phyloP scores from a whole-genome alignment of 2,329 filamentous ascomycete species.

The Xylariaceae sp. region DNA sequence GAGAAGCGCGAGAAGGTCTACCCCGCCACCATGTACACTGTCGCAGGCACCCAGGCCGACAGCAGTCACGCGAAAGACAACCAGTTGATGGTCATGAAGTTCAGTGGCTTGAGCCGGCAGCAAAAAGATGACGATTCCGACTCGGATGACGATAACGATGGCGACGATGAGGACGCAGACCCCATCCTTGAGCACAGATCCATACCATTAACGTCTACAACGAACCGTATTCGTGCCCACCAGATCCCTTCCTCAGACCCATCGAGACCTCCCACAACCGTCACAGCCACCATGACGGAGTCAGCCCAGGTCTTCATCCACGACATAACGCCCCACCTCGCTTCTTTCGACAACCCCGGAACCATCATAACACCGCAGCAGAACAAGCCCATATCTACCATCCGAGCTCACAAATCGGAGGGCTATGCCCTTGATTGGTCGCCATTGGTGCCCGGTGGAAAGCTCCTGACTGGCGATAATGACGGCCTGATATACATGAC shows the following conservation, averaged over 20 bases:
- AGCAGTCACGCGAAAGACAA: constrained; percentile 72
- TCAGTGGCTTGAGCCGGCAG: constrained; percentile 86
- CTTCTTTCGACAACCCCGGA: constrained; percentile 85
- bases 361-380: constrained; percentile 73
- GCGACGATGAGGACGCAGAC: constrained; percentile 73
- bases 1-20: constrained; percentile 81
- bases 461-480: constrained; percentile 87
- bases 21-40: constrained; percentile 90
- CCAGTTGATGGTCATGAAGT: constrained; percentile 91
- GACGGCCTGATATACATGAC: constrained; percentile 85
- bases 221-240: constrained; percentile 87
- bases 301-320: constrained; percentile 84
- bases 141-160: constrained; percentile 57
- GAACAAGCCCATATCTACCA: constrained; percentile 81
- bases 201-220: constrained; percentile 80
- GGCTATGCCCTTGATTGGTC: constrained; percentile 99
- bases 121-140: constrained; percentile 65
- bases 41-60: constrained; percentile 91
- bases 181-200: constrained; percentile 90
- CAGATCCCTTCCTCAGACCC: constrained; percentile 69
- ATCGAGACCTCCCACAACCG: constrained; percentile 67
- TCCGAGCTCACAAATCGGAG: constrained; percentile 87
- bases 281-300: constrained; percentile 91
- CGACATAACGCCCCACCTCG: constrained; percentile 84
- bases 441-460: constrained; percentile 70